Evolutionary conservation across 176 grass and related monocot genomes (phyloP), one percentile per base, ranked within the genome.

Genomic region (Bonia amplexicaulis): DNA sequence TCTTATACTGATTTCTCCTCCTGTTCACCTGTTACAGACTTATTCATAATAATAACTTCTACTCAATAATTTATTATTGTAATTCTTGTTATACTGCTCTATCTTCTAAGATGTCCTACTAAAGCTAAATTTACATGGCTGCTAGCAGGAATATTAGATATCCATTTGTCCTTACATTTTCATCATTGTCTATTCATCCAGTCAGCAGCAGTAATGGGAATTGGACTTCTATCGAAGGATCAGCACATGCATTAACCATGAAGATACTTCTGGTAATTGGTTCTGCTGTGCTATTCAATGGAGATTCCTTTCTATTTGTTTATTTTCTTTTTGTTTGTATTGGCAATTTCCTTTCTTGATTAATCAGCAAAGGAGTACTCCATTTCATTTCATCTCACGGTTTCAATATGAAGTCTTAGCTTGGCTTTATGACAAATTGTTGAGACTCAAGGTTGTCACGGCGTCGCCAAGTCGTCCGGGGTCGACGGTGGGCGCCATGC

Each of bases 201-300:
- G 95, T 94, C 92, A 82, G 92, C 95, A 67, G 95, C 95, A 85
- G 68, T 97, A 52, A 92, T 97, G 92, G 80, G 88, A 59, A 95
- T 97, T 91, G 95, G 95, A 60, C 92, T 97, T 86, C 90, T 97
- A 20, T 94, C 66, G 95, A 95, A 95, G 91, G 92, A 63, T 97
- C 95, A 95, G 92, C 92, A 14, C 92, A 97, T 88, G 89, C 95
- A 62, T 86, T 94, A 80, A 97, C 92, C 67, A 97, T 97, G 95
- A 97, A 97, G 81, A 91, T 97, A 73, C 95, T 97, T 95, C 89
- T 97, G 92, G 95, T 97, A 91, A 87, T 68, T 52, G 76, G n/a
- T 91, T 74, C 41, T 11, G 10, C 26, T 67, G 8, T 55, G 35
- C 51, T 67, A 80, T 59, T 39, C 17, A 46, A 74, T 80, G 37